phyloP scores from a whole-genome alignment of 2,329 filamentous ascomycete species.

The Cladosporium cucumerinum region DNA sequence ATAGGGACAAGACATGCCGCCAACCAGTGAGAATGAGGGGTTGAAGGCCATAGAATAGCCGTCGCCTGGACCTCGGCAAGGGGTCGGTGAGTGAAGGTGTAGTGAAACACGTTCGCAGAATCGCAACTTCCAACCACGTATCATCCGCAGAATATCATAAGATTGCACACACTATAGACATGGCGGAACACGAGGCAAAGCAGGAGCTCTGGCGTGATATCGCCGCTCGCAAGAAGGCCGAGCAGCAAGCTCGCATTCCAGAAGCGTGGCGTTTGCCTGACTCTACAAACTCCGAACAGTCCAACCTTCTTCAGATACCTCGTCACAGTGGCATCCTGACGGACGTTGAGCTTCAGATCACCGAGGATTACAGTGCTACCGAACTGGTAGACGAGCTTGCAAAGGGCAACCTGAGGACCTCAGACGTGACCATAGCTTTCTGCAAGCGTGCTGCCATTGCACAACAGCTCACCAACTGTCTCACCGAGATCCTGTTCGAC shows the following conservation, averaged over 20 bases:
- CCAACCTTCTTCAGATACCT: constrained; percentile 49
- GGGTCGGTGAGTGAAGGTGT: neutral
- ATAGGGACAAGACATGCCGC: neutral
- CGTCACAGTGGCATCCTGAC: constrained; percentile 52
- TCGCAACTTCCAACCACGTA: neutral
- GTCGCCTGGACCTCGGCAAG: constrained; percentile 3
- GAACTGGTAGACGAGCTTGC: constrained; percentile 38
- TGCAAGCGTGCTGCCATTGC: constrained; percentile 48
- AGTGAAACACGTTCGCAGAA: neutral
- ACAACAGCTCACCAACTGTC: constrained; percentile 46
- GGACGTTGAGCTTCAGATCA: constrained; percentile 52
- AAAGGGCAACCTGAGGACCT: constrained; percentile 34
- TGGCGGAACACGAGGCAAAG: constrained; percentile 11
- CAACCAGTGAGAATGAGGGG: neutral
- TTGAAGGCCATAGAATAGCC: neutral
- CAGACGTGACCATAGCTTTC: constrained; percentile 42
- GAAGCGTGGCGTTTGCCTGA: constrained; percentile 42
- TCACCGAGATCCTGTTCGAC: constrained; percentile 42
- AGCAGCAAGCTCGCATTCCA: constrained; percentile 43
- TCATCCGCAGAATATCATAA: neutral
- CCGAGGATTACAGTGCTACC: constrained; percentile 51
- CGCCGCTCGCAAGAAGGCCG: constrained; percentile 42
- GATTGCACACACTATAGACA: neutral
- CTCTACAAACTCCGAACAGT: constrained; percentile 19
- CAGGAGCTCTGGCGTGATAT: constrained; percentile 39